Percentiles rank a stretch among this genome's conserved stretches.
Conservation (phyloP, 2,329 filamentous ascomycete genomes). For the Cladosporium sphaerospermum region DNA sequence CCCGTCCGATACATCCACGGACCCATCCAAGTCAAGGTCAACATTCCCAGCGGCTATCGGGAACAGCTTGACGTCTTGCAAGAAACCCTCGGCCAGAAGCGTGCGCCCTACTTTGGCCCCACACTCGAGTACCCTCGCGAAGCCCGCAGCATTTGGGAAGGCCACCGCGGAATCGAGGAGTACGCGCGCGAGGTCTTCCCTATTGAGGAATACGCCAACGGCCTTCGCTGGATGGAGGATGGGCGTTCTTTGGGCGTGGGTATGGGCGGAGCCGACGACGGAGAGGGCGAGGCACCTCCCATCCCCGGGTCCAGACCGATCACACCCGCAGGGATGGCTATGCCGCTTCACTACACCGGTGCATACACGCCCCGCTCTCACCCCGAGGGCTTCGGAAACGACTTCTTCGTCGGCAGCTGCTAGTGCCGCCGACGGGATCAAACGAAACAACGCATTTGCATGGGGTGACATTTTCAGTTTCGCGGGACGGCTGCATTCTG, state of each 20-base stretch:
- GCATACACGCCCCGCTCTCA: conserved; percentile 29
- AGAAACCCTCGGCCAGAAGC: conserved; percentile 52
- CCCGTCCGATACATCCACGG: conserved; percentile 72
- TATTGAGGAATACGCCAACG: conserved; percentile 89
- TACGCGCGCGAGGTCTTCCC: conserved; percentile 93
- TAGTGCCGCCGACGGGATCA: too few species aligned
- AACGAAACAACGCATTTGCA: too few species aligned
- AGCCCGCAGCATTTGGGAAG: conserved; percentile 82
- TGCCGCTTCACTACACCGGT: conserved; percentile 24
- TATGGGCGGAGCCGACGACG: not conserved
- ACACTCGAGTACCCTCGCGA: conserved; percentile 60
- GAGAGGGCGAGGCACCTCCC: not conserved
- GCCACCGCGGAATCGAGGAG: conserved; percentile 82
- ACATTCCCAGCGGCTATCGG: conserved; percentile 80
- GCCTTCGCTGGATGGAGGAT: conserved; percentile 81
- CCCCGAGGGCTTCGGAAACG: conserved; percentile 23
- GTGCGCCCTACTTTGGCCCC: conserved; percentile 58
- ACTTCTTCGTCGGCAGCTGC: conserved; percentile 28
- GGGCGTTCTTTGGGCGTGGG: not conserved
- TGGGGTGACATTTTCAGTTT: too few species aligned
- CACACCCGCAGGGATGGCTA: conserved; percentile 20
- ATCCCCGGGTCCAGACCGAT: conserved; percentile 20
- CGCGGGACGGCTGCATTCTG: too few species aligned
- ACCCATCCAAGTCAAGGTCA: conserved; percentile 76
- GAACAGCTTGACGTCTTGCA: conserved; percentile 70